Conservation (phyloP, 164 flowering plant species). For the Echeveria elegans region DNA sequence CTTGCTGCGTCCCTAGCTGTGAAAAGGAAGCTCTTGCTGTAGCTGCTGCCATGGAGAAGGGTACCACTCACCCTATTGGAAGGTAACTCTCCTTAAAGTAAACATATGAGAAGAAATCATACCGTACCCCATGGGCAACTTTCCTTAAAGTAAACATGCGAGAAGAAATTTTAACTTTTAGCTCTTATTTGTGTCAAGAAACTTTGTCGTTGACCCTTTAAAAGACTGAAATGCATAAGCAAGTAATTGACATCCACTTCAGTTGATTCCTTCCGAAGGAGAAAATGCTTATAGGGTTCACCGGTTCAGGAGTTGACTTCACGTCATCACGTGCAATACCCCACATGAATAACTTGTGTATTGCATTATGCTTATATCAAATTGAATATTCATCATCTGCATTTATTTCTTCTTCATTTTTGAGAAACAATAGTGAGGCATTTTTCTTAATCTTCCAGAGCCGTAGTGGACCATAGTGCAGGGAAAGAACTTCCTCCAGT, state of each 20-base stretch:
- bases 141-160: not conserved
- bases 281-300: no score
- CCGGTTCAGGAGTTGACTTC: no score
- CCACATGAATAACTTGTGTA: no score
- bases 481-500: slow-evolving; percentile 88
- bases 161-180: not conserved
- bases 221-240: not conserved
- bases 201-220: not conserved
- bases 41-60: slow-evolving; percentile 99
- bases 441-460: slow-evolving; percentile 45
- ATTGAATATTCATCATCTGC: no score
- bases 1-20: slow-evolving; percentile 87
- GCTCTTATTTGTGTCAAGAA: not conserved
- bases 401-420: slow-evolving; percentile 2
- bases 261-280: not conserved
- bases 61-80: slow-evolving; percentile 99
- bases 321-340: no score
- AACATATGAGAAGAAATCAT: not conserved
- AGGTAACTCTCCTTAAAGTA: slow-evolving; percentile 38
- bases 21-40: slow-evolving; percentile 97
- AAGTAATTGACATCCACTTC: not conserved
- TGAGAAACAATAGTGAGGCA: not conserved
- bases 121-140: no score
- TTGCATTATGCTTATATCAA: no score
- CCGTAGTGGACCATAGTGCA: slow-evolving; percentile 83